Percentiles rank a stretch among this genome's conserved stretches.
phyloP scores from a whole-genome alignment of 2,329 filamentous ascomycete species.

The Xylariaceae sp. region DNA sequence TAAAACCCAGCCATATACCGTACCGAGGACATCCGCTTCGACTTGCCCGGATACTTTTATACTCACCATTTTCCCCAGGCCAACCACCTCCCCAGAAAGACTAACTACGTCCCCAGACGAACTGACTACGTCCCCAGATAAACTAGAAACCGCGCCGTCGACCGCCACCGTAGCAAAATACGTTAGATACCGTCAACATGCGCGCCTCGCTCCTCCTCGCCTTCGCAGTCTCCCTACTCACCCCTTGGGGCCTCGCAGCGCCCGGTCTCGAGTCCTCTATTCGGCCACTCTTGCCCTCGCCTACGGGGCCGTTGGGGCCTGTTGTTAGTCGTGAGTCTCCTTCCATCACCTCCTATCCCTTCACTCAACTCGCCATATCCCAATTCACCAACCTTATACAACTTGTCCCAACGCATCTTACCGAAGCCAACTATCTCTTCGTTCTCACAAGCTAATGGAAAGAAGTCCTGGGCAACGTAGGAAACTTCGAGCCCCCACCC shows the following conservation, averaged over 20 bases:
- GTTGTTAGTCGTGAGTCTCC: slow-evolving; percentile 15
- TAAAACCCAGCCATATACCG: too few species aligned
- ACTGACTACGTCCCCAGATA: not conserved
- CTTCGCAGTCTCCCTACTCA: slow-evolving; percentile 1
- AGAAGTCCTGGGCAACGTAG: slow-evolving; percentile 23
- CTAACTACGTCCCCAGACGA: too few species aligned
- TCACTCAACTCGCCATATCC: too few species aligned
- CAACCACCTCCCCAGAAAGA: too few species aligned
- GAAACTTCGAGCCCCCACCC: slow-evolving; percentile 24
- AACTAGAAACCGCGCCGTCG: not conserved
- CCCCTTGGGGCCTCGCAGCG: not conserved
- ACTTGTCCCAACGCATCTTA: too few species aligned
- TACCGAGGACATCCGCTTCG: too few species aligned
- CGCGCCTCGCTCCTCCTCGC: slow-evolving; percentile 5
- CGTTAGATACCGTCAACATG: not conserved
- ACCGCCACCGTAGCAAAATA: not conserved
- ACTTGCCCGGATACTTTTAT: too few species aligned
- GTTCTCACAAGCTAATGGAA: not conserved
- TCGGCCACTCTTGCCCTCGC: not conserved
- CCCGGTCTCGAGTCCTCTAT: slow-evolving; percentile 2
- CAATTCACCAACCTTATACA: too few species aligned
- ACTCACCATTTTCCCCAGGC: too few species aligned
- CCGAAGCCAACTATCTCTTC: too few species aligned
- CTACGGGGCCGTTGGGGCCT: slow-evolving; percentile 12
- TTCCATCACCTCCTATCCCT: too few species aligned